Evolutionary conservation across 2,329 filamentous ascomycete genomes (phyloP).

Genomic region (Aspergillus ochraceus): DNA sequence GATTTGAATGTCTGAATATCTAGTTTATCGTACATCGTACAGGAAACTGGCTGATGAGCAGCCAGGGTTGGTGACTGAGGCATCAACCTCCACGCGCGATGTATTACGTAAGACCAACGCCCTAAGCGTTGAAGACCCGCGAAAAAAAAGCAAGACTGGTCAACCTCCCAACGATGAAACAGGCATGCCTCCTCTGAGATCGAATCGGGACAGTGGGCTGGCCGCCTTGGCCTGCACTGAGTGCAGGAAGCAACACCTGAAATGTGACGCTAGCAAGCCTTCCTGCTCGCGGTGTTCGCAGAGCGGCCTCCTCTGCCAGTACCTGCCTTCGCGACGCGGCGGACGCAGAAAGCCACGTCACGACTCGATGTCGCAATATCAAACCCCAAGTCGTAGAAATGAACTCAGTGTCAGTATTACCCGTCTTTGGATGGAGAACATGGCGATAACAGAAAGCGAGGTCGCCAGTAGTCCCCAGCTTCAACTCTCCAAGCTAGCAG

Average conservation of each 20-base stretch:
- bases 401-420: neutral
- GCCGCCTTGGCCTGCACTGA: slow-evolving; percentile 46
- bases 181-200: slow-evolving; percentile 8
- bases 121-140: neutral
- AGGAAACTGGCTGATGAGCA: no score
- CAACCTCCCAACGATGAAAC: neutral
- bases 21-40: no score
- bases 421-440: neutral
- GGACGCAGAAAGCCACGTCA: slow-evolving; percentile 43
- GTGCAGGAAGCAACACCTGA: slow-evolving; percentile 63
- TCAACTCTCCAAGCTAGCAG: neutral
- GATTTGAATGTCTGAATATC: no score
- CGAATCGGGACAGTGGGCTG: slow-evolving; percentile 18
- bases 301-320: slow-evolving; percentile 62
- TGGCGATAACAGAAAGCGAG: neutral
- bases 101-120: neutral
- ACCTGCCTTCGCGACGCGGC: slow-evolving; percentile 69
- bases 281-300: slow-evolving; percentile 63
- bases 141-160: no score
- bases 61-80: no score
- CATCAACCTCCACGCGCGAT: no score
- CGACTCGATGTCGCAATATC: neutral
- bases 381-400: neutral
- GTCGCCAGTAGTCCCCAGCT: neutral
- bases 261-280: slow-evolving; percentile 68